Percentiles rank a stretch among this genome's conserved stretches.
Evolutionary conservation across 2,329 filamentous ascomycete species (phyloP).

Genomic region (Penicillium psychrosexuale): DNA sequence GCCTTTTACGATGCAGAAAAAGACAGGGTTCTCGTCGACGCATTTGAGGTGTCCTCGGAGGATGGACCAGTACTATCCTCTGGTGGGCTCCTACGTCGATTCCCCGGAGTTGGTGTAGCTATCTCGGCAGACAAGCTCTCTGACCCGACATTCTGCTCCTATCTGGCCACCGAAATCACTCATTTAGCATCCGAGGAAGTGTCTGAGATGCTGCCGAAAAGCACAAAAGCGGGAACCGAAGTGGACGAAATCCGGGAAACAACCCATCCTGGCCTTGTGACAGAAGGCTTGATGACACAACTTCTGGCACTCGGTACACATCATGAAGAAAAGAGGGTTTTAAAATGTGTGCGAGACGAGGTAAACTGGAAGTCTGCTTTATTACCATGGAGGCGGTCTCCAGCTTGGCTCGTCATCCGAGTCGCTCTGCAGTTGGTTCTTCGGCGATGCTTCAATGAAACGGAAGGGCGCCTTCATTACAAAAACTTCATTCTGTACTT

Average conservation of each 20-base stretch:
- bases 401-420: not conserved
- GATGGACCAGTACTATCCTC: not conserved
- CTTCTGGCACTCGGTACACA: slow-evolving; percentile 41
- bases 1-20: not conserved
- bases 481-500: not conserved
- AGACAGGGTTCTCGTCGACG: not conserved
- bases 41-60: not conserved
- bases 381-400: not conserved
- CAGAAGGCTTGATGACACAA: slow-evolving; percentile 48
- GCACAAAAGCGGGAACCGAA: slow-evolving; percentile 35
- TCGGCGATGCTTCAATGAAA: not conserved
- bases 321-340: slow-evolving; percentile 30
- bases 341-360: slow-evolving; percentile 54
- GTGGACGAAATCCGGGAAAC: slow-evolving; percentile 48
- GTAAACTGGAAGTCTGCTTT: slow-evolving; percentile 31
- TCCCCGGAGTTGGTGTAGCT: not conserved
- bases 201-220: slow-evolving; percentile 31
- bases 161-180: not conserved
- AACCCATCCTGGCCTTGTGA: slow-evolving; percentile 49
- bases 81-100: not conserved
- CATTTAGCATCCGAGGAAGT: slow-evolving; percentile 4
- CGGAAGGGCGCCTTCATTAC: not conserved
- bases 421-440: not conserved
- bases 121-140: not conserved
- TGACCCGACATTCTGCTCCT: not conserved